Base-by-base conservation (phyloP, 148 eudicot genomes). In the Gaultheria prostrata region DNA sequence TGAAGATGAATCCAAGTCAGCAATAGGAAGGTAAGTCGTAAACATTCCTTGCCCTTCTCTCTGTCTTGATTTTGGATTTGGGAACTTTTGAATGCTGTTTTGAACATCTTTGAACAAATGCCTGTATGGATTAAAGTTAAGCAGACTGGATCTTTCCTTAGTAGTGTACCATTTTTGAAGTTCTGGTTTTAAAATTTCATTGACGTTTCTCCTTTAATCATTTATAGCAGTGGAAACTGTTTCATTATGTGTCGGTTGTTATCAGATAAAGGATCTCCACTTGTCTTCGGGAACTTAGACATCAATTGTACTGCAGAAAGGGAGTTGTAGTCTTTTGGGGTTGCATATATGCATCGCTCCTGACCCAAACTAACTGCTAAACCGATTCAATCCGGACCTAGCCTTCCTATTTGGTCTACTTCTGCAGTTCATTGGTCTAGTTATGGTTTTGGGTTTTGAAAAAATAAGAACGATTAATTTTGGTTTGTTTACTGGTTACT, bases 1-100 rank as follows among this genome's bases (percentile, higher is more conserved):
- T 85, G 28, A 74, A 83, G n/a, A 76, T 65, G 79, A 84, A 87
- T 80, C 46, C 85, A 56, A 20, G 24, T n/a, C 54, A 73, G 43
- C 21, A 76, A 53, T 32, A 76, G 80, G 49, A 69, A 50, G 72
- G 8, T 65, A 26, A 14, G 11, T 32, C 26, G 18, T 76, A 46
- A 75, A 78, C 15, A 6, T 63, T 26, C 13, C 26, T 20, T n/a
- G n/a, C 69, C 26, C 69, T 21, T 33, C 35, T 46, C 3, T 7
- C 17, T 6, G 39, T 35, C 39, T 35, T 35, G 39, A 35, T 18
- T 15, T 48, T 21, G 24, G 57, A 78, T 13, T 78, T 30, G 65
- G 26, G 4, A 51, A 48, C 21, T 24, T 54, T 50, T 28, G 8
- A 35, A 76, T 48, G 53, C 53, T 45, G 46, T 32, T 71, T 4